Base-by-base conservation (phyloP, 108 stramenopile genomes). In the Skeletonema marinoi region DNA sequence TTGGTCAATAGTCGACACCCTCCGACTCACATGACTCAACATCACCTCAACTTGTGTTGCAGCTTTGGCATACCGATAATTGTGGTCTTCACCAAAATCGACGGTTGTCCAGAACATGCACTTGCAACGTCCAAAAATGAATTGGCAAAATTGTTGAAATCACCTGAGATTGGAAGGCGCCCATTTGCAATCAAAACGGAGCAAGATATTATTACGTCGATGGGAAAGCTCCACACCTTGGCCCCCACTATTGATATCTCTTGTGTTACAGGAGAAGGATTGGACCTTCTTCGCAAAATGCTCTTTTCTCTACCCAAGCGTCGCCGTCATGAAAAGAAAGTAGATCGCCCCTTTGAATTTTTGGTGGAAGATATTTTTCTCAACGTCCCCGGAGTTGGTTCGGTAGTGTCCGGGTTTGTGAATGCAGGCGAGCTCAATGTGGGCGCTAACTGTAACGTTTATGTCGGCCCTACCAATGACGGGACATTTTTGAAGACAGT, bases 21-120 rank as follows among this genome's bases (percentile, higher is more conserved):
- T n/a, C 97, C 98, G 6, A 96, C 94, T 32, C 93, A 96, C 75
- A 99, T 99, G 98, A 99, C 99, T 42, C 89, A 91, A 56, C 98
- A 99, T 71, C 99, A 99, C 81, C 85, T 99, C 64, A 97, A 97
- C 79, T 86, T 99, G 29, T 97, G 97, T 65, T 94, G 96, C 75
- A 98, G 97, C 19, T 97, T 98, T 65, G 92, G 94, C 39, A 96
- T 98, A 56, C 96, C 98, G 29, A 78, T 96, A 21, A 86, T 96
- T 61, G 91, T 98, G 21, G 87, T 96, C 16, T 96, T 98, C 62
- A 98, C 99, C n/a, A 99, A 99, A 69, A 75, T 98, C 13, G 99
- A 99, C 84, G 97, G 98, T 51, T 97, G 96, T 65, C 98, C 99
- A 0, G 87, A 89, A 31, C 92, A 97, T 81, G 97, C 98, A 8